These are phyloP conservation scores for Solanum arcanum DNA, from an alignment of 257 asterid genomes.

Conservation along the genomic window DNA sequence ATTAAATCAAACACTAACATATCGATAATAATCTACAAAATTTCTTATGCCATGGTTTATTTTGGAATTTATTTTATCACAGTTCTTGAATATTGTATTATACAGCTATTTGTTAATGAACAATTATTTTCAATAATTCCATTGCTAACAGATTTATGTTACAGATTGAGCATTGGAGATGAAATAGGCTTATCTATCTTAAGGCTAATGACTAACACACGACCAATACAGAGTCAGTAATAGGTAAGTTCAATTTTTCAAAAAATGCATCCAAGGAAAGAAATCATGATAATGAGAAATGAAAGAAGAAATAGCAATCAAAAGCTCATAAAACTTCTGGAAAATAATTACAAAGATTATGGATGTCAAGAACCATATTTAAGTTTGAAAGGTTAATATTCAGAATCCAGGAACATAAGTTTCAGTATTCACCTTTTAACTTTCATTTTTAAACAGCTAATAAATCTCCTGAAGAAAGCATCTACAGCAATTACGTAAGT, in stretches of 20 bases:
- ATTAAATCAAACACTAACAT: neutral
- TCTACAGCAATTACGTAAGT: neutral
- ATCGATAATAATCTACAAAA: neutral
- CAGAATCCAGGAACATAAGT: neutral
- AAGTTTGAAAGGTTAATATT: neutral
- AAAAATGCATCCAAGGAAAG: neutral
- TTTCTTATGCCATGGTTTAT: neutral
- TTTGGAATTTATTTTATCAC: neutral
- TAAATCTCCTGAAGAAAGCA: neutral
- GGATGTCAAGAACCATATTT: neutral
- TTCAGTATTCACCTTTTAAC: neutral
- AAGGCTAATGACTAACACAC: neutral
- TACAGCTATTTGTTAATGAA: neutral
- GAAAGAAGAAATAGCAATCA: neutral
- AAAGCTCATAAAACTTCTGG: neutral
- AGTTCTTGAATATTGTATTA: neutral
- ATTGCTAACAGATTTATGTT: neutral
- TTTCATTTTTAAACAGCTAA: neutral
- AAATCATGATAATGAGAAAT: neutral
- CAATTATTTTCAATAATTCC: neutral
- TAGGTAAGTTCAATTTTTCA: neutral
- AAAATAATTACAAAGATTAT: neutral
- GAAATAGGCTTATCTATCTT: neutral
- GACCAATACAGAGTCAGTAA: neutral
- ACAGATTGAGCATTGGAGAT: neutral